Percentiles rank a stretch among this genome's conserved stretches.
These are phyloP conservation scores for Neonectria neomacrospora DNA, from an alignment of 2,329 filamentous ascomycete species.

Conservation along the genomic window DNA sequence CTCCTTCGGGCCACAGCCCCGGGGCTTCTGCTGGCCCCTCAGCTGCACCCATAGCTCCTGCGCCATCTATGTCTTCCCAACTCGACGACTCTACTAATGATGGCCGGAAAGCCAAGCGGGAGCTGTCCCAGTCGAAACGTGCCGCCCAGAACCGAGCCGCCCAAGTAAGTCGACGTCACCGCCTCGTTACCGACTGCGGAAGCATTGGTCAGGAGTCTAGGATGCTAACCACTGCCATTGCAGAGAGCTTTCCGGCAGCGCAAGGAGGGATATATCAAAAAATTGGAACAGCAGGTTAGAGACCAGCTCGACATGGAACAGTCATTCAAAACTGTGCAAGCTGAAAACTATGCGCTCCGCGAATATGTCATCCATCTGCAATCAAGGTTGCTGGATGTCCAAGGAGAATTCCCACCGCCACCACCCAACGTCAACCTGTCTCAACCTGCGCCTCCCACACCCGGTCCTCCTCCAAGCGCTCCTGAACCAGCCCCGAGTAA, in stretches of 20 bases:
- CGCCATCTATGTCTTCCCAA: constrained; percentile 43
- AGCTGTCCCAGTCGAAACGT: constrained; percentile 94
- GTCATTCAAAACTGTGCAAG: constrained; percentile 81
- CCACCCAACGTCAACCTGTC: constrained; percentile 81
- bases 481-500: constrained; percentile 42
- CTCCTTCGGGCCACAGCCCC: constrained; percentile 49
- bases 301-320: constrained; percentile 81
- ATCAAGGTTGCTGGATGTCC: constrained; percentile 82
- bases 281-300: constrained; percentile 92
- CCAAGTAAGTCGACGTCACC: constrained; percentile 72
- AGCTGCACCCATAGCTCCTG: constrained; percentile 46
- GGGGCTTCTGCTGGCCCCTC: constrained; percentile 44
- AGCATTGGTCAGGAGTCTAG: not conserved
- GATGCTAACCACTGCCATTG: constrained; percentile 39
- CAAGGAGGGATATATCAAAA: constrained; percentile 98
- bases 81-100: constrained; percentile 54
- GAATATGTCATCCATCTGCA: constrained; percentile 95
- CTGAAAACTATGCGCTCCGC: constrained; percentile 89
- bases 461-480: constrained; percentile 39
- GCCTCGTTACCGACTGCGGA: not conserved
- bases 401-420: constrained; percentile 85
- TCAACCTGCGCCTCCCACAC: constrained; percentile 42
- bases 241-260: constrained; percentile 96
- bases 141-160: constrained; percentile 96
- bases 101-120: constrained; percentile 83